These are phyloP conservation scores for Coniochaeta sp. DNA, from an alignment of 2,329 filamentous ascomycete genomes.

Conservation along the genomic window DNA sequence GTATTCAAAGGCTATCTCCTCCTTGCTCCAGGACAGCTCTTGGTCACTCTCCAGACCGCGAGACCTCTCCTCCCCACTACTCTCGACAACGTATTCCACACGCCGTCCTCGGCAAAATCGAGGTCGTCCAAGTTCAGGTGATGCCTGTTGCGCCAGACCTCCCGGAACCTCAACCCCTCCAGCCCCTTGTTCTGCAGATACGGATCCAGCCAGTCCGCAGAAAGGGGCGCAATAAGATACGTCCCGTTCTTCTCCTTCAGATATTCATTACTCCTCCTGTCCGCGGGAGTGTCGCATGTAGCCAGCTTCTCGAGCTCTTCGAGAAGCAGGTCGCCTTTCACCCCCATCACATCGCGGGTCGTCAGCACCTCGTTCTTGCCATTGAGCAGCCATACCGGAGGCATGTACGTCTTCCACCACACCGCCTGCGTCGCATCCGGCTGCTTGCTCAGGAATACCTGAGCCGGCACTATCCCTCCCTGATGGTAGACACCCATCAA, in stretches of 20 bases:
- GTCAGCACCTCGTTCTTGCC: slow-evolving; percentile 66
- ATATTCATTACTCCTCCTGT: slow-evolving; percentile 47
- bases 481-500: slow-evolving; percentile 81
- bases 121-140: slow-evolving; percentile 77
- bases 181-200: slow-evolving; percentile 53
- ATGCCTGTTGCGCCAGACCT: slow-evolving; percentile 60
- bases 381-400: slow-evolving; percentile 72
- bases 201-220: slow-evolving; percentile 61
- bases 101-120: slow-evolving; percentile 70
- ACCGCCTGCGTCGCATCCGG: slow-evolving; percentile 62
- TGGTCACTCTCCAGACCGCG: slow-evolving; percentile 58
- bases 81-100: slow-evolving; percentile 62
- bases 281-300: slow-evolving; percentile 54
- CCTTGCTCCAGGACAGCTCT: slow-evolving; percentile 37
- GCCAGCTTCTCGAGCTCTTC: slow-evolving; percentile 50
- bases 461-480: slow-evolving; percentile 68
- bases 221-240: slow-evolving; percentile 67
- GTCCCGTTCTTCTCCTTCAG: slow-evolving; percentile 56
- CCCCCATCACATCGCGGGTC: slow-evolving; percentile 69
- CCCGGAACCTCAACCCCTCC: slow-evolving; percentile 55
- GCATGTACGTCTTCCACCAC: slow-evolving; percentile 85
- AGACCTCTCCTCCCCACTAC: slow-evolving; percentile 60
- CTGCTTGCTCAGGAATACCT: slow-evolving; percentile 67
- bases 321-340: slow-evolving; percentile 54
- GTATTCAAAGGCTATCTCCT: background rate